A percentile compares a stretch with the other conserved stretches of the same genome.
Conservation (phyloP, 2,329 filamentous ascomycete species). For the Verticillium tricorpus region DNA sequence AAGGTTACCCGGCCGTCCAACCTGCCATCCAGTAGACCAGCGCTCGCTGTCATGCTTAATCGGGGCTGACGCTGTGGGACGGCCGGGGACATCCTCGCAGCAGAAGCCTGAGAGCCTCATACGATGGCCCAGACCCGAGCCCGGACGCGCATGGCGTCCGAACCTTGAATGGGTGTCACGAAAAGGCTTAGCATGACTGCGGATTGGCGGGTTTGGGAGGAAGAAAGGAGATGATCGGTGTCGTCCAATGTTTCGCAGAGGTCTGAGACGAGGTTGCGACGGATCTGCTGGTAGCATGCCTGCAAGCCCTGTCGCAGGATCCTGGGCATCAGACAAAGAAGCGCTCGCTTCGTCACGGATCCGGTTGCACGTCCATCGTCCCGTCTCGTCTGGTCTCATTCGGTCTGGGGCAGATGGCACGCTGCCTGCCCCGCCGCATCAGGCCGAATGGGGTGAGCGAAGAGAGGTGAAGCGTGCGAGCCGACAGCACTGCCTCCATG, state of each 20-base stretch:
- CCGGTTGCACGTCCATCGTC: not conserved
- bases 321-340: not conserved
- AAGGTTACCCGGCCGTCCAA: not conserved
- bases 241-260: not conserved
- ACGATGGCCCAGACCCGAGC: not conserved
- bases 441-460: not conserved
- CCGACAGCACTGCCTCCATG: not conserved
- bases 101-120: not conserved
- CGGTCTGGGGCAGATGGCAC: not conserved
- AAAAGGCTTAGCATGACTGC: not conserved
- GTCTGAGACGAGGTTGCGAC: not conserved
- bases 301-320: not conserved
- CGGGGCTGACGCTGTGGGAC: not conserved
- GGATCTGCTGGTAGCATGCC: not conserved
- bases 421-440: not conserved
- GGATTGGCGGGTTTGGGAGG: not conserved
- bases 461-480: not conserved
- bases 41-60: not conserved
- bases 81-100: not conserved
- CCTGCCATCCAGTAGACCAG: not conserved
- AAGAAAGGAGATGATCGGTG: not conserved
- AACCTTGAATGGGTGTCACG: not conserved
- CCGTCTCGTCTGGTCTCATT: not conserved
- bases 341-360: not conserved
- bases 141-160: not conserved